A percentile compares a stretch with the other conserved stretches of the same genome.
These are phyloP conservation scores for Kappamyces sp. DNA, from an alignment of 192 early-diverging fungal genomes.

Conservation along the genomic window DNA sequence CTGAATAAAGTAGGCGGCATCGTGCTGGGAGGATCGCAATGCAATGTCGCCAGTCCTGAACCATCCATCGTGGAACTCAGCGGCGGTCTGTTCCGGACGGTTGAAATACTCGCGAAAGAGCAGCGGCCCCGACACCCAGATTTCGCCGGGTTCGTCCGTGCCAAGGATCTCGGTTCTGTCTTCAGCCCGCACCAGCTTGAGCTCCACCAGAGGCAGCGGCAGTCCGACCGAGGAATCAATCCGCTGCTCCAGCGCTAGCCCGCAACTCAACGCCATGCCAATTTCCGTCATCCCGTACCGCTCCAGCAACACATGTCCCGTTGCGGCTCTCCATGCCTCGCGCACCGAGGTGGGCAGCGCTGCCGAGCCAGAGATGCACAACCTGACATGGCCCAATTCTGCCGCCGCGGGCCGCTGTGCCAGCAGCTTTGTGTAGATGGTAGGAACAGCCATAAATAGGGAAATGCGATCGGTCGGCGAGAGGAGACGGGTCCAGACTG, in stretches of 20 bases:
- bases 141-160: conserved; percentile 54
- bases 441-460: conserved; percentile 85
- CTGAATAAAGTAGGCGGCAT: conserved; percentile 65
- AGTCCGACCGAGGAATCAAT: conserved; percentile 52
- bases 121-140: conserved; percentile 68
- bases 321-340: conserved; percentile 62
- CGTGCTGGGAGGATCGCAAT: conserved; percentile 31
- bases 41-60: conserved; percentile 80
- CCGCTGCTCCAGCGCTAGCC: conserved; percentile 22
- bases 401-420: conserved; percentile 34
- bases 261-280: conserved; percentile 80
- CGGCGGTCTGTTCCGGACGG: conserved; percentile 41
- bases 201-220: conserved; percentile 65
- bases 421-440: conserved; percentile 75
- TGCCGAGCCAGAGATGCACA: conserved; percentile 75
- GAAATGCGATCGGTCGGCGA: conserved; percentile 55
- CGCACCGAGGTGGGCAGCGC: conserved; percentile 69
- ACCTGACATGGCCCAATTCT: conserved; percentile 59
- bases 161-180: conserved; percentile 44
- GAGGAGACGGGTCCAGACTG: conserved; percentile 49
- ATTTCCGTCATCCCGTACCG: conserved; percentile 82
- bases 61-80: conserved; percentile 23
- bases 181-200: conserved; percentile 49
- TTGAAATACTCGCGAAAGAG: conserved; percentile 62
- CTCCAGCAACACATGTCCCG: conserved; percentile 72